phyloP scores from a whole-genome alignment of 1,284 basidiomycete genomes.

The Leccinum ambiguum region DNA sequence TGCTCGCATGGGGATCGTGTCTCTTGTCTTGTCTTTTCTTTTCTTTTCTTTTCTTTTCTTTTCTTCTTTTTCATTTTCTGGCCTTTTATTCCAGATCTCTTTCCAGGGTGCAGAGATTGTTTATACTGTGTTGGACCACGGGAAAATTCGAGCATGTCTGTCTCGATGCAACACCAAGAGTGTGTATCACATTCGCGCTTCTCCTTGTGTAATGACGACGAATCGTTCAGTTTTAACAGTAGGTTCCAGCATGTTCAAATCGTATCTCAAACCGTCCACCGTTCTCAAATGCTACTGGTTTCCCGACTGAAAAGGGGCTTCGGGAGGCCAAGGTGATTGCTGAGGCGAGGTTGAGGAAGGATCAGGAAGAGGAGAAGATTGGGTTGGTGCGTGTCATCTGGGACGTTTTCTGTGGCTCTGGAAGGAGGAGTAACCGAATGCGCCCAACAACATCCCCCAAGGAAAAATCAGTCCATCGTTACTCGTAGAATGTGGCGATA shows the following conservation, averaged over 20 bases:
- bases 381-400: constrained; percentile 56
- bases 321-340: constrained; percentile 67
- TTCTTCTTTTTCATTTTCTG: no score
- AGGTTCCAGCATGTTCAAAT: constrained; percentile 51
- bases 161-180: constrained; percentile 58
- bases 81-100: neutral
- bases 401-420: neutral
- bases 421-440: neutral
- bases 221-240: neutral
- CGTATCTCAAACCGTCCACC: constrained; percentile 74
- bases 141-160: constrained; percentile 72
- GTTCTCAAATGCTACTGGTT: constrained; percentile 63
- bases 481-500: no score
- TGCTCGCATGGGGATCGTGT: neutral
- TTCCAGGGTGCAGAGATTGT: constrained; percentile 72
- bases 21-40: neutral
- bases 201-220: neutral
- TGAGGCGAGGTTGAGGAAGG: constrained; percentile 57
- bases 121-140: constrained; percentile 77
- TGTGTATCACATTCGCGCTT: constrained; percentile 28
- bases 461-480: no score
- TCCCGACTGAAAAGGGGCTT: constrained; percentile 75
- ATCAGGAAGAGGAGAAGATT: constrained; percentile 70
- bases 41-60: neutral
- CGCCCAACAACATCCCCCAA: no score